Evolutionary conservation across 352 stramenopile genomes (phyloP).

Genomic region (Detonula confervacea): DNA sequence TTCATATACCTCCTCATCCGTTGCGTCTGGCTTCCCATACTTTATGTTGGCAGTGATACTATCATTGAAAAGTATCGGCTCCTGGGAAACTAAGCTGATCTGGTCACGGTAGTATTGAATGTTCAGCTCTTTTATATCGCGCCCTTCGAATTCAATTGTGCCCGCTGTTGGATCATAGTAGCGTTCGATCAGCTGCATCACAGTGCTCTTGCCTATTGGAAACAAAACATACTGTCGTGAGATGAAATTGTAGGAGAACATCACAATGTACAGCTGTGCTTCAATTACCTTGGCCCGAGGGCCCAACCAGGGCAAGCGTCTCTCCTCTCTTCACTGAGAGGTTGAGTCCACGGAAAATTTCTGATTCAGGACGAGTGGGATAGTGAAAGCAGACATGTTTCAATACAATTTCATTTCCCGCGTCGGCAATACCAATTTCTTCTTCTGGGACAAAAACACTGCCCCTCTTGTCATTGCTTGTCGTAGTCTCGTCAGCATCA

Average conservation of each 20-base stretch:
- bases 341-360: constrained; percentile 69
- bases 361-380: constrained; percentile 74
- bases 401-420: constrained; percentile 59
- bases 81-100: constrained; percentile 92
- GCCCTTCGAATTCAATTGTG: constrained; percentile 87
- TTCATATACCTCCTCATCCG: constrained; percentile 82
- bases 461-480: too few relatives aligned
- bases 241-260: constrained; percentile 58
- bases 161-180: constrained; percentile 87
- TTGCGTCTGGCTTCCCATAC: constrained; percentile 69
- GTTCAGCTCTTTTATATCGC: constrained; percentile 86
- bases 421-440: constrained; percentile 7
- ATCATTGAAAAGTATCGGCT: constrained; percentile 87
- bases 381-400: constrained; percentile 84
- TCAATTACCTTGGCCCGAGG: constrained; percentile 88
- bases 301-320: constrained; percentile 89
- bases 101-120: constrained; percentile 83
- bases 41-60: constrained; percentile 86
- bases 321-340: constrained; percentile 76
- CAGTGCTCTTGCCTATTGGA: constrained; percentile 85
- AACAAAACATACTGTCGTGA: constrained; percentile 46
- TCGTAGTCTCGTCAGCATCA: too few relatives aligned
- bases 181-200: constrained; percentile 86
- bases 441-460: too few relatives aligned
- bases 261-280: constrained; percentile 43